Conservation (phyloP, 495 filamentous ascomycete species). For the Penicillium cinerascens region DNA sequence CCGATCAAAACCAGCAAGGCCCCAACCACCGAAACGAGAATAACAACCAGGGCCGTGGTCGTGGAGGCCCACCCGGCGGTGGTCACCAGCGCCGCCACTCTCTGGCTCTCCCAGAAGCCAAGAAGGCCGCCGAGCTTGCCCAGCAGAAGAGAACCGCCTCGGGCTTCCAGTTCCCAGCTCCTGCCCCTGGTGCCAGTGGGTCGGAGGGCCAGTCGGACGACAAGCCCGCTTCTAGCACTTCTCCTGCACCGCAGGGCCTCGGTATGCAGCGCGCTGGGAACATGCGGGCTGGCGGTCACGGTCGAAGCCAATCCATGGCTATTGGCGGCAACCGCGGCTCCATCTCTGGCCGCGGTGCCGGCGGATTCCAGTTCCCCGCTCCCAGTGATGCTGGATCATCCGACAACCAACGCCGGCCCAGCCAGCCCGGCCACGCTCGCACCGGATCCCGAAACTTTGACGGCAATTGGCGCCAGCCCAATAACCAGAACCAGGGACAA, state of each 20-base stretch:
- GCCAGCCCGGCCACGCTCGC: conserved; percentile 67
- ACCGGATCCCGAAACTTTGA: conserved; percentile 91
- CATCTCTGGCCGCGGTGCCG: conserved; percentile 55
- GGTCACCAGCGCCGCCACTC: conserved; percentile 95
- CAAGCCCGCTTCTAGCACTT: conserved; percentile 32
- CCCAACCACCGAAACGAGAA: conserved; percentile 68
- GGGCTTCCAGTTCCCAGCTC: conserved; percentile 80
- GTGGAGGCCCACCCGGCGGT: conserved; percentile 67
- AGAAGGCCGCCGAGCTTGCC: conserved; percentile 93
- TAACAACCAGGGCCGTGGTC: conserved; percentile 65
- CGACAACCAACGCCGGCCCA: conserved; percentile 71
- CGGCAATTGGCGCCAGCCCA: conserved; percentile 93
- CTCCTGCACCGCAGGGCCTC: conserved; percentile 39
- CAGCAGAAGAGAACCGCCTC: conserved; percentile 95
- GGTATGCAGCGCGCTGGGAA: conserved; percentile 51
- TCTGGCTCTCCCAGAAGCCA: conserved; percentile 89
- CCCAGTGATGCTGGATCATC: conserved; percentile 47
- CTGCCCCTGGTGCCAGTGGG: conserved; percentile 61
- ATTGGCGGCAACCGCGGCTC: conserved; percentile 55
- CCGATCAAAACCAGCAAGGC: conserved; percentile 65
- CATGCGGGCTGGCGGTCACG: conserved; percentile 51
- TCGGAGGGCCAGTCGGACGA: conserved; percentile 48
- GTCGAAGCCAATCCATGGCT: conserved; percentile 68
- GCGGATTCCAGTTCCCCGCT: conserved; percentile 68
- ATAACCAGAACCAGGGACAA: conserved; percentile 55